Percentiles rank a stretch among this genome's conserved stretches.
Evolutionary conservation across 2,329 filamentous ascomycete genomes (phyloP).

Genomic region (Alternaria brassicicola): DNA sequence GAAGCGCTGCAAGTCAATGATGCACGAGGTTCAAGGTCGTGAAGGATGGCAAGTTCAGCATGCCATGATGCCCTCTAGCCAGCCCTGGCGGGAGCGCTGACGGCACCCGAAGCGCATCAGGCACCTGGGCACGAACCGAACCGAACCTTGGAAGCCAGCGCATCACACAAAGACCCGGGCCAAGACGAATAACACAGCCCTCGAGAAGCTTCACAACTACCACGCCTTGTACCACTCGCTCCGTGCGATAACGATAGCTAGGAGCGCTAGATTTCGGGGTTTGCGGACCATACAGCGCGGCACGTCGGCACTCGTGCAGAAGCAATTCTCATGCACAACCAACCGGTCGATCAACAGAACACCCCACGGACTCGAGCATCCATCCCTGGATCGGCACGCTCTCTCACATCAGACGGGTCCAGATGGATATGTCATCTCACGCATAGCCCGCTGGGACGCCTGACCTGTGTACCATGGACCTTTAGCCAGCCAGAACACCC

Average conservation of each 20-base stretch:
- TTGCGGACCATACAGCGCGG: not conserved
- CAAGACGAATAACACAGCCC: not conserved
- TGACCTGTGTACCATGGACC: not conserved
- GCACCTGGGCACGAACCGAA: conserved; percentile 21
- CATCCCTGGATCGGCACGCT: conserved; percentile 13
- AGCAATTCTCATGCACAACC: conserved; percentile 3
- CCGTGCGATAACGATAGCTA: not conserved
- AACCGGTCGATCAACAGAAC: not conserved
- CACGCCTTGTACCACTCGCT: not conserved
- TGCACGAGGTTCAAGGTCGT: conserved; percentile 9
- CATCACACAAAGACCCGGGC: conserved; percentile 17
- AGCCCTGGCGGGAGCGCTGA: conserved; percentile 11
- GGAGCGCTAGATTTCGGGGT: not conserved
- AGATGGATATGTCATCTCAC: not conserved
- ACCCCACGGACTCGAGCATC: not conserved
- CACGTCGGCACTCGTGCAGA: conserved; percentile 1
- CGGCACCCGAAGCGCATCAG: conserved; percentile 15
- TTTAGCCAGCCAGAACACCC: not conserved
- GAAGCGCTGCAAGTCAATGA: conserved; percentile 19
- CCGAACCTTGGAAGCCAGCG: conserved; percentile 27
- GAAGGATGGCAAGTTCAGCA: not conserved
- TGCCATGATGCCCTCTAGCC: not conserved
- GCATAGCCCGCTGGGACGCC: not conserved
- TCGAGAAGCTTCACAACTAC: not conserved
- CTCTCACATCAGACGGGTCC: conserved; percentile 17